phyloP scores from a whole-genome alignment of 1,284 basidiomycete genomes.

The Ceratobasidium papillatum region DNA sequence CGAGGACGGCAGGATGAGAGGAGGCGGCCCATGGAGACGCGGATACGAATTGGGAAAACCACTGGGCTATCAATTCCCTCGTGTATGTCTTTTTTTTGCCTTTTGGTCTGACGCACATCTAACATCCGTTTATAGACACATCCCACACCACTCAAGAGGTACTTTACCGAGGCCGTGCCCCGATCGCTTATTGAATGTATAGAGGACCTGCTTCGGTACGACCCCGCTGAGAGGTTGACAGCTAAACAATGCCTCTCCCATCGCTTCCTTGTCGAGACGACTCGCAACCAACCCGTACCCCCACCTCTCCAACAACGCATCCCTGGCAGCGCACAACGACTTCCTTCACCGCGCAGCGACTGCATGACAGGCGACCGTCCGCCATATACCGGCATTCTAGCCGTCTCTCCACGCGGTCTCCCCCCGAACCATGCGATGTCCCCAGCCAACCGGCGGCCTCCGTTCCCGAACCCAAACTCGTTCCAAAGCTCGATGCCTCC shows the following conservation, averaged over 20 bases:
- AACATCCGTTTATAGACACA: conserved; percentile 61
- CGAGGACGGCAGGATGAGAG: conserved; percentile 70
- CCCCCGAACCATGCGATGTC: conserved; percentile 69
- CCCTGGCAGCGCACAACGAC: conserved; percentile 44
- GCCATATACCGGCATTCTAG: conserved; percentile 52
- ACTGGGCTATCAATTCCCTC: conserved; percentile 91
- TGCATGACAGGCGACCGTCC: conserved; percentile 1
- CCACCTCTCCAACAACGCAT: conserved; percentile 44
- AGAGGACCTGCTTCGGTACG: conserved; percentile 89
- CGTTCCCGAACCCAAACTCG: conserved; percentile 48
- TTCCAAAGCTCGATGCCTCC: conserved; percentile 38
- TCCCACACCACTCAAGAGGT: conserved; percentile 77
- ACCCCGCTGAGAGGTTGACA: conserved; percentile 86
- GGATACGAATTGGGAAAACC: conserved; percentile 87
- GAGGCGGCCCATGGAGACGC: conserved; percentile 88
- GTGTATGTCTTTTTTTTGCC: conserved; percentile 47
- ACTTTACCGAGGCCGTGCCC: conserved; percentile 85
- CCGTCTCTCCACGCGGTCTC: conserved; percentile 64
- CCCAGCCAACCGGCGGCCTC: conserved; percentile 54
- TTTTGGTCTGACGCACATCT: conserved; percentile 28
- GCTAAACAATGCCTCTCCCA: conserved; percentile 89
- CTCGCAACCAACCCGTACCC: conserved; percentile 56
- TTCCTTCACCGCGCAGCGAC: conserved; percentile 49
- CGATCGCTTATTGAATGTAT: conserved; percentile 90
- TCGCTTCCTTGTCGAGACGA: conserved; percentile 78